Conservation (phyloP, 177 flowering plant genomes). For the Tripterygium wilfordii region DNA sequence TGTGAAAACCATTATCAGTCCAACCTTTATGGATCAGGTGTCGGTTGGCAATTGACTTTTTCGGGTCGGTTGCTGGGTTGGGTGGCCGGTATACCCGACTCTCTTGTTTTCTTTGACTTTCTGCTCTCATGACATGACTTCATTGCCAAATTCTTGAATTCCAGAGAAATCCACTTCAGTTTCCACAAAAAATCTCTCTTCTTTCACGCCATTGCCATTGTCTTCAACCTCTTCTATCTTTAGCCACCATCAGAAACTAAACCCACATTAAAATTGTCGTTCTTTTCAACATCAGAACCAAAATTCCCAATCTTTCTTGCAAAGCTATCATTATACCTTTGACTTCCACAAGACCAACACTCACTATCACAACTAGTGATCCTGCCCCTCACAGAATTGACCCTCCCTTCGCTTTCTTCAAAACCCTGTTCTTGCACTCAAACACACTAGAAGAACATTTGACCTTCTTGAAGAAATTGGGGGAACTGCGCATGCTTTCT, state of each 20-base stretch:
- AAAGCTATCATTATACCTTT: no score
- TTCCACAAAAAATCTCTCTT: background rate
- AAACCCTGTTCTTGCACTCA: background rate
- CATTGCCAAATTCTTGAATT: background rate
- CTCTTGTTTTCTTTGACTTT: background rate
- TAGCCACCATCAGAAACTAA: background rate
- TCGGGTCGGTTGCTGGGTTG: no score
- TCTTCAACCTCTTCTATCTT: background rate
- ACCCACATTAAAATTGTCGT: background rate
- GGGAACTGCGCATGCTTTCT: background rate
- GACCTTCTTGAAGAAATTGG: conserved; percentile 7
- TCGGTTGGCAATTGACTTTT: no score
- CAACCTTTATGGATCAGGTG: no score
- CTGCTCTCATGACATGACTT: background rate
- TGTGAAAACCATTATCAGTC: no score
- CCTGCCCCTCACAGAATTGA: background rate
- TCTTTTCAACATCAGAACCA: background rate
- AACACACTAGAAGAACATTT: background rate
- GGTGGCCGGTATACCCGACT: no score
- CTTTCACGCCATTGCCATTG: background rate
- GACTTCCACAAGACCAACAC: conserved; percentile 1
- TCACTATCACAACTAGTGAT: background rate
- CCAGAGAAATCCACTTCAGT: background rate
- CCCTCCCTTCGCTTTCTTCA: background rate
- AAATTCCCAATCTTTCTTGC: conserved; percentile 1